phyloP scores from a whole-genome alignment of 2,329 filamentous ascomycete genomes.

The Coniella lustricola region DNA sequence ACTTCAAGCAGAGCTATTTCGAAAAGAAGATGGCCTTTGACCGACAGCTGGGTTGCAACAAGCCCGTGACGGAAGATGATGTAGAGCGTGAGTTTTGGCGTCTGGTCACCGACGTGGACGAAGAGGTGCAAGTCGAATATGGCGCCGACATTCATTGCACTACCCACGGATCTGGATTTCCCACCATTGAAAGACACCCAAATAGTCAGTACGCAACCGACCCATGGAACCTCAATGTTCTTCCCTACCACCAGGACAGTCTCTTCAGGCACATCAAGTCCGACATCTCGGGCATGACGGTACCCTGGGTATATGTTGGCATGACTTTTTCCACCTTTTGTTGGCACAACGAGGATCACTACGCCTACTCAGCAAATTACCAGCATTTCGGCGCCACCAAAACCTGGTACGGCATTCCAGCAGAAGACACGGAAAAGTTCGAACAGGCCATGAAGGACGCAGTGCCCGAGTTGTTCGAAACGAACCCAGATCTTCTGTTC shows the following conservation, averaged over 20 bases:
- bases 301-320: slow-evolving; percentile 97
- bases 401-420: slow-evolving; percentile 98
- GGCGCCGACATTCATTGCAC: slow-evolving; percentile 97
- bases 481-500: slow-evolving; percentile 91
- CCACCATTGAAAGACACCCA: slow-evolving; percentile 86
- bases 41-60: slow-evolving; percentile 70
- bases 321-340: slow-evolving; percentile 99
- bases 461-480: slow-evolving; percentile 93
- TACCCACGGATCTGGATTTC: slow-evolving; percentile 94
- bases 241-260: slow-evolving; percentile 85
- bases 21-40: slow-evolving; percentile 85
- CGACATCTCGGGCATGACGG: slow-evolving; percentile 98
- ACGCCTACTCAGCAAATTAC: slow-evolving; percentile 95
- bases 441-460: slow-evolving; percentile 92
- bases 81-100: slow-evolving; percentile 97
- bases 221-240: slow-evolving; percentile 91
- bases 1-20: slow-evolving; percentile 94
- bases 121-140: slow-evolving; percentile 96
- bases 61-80: slow-evolving; percentile 85
- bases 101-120: slow-evolving; percentile 85
- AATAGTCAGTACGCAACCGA: slow-evolving; percentile 80
- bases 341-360: slow-evolving; percentile 99
- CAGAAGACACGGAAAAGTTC: slow-evolving; percentile 87
- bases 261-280: slow-evolving; percentile 96
- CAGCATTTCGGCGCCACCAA: slow-evolving; percentile 98